A percentile compares a stretch with the other conserved stretches of the same genome.
These are phyloP conservation scores for Xanthoconium stramineum DNA, from an alignment of 768 basidiomycete species.

Conservation along the genomic window DNA sequence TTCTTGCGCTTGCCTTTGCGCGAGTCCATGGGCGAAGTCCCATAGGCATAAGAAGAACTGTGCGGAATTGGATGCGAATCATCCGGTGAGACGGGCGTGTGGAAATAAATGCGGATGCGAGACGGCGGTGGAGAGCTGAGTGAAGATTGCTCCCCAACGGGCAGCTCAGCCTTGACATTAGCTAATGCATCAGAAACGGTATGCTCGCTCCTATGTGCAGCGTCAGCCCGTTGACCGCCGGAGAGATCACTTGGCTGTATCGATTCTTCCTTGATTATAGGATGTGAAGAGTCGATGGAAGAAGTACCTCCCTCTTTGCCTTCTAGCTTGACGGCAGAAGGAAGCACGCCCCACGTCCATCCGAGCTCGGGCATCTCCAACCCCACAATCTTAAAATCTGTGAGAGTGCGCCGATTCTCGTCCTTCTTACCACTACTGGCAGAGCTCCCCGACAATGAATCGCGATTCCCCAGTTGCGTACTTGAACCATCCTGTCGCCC, in stretches of 20 bases:
- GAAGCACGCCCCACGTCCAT: slow-evolving; percentile 84
- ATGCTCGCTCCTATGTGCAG: slow-evolving; percentile 19
- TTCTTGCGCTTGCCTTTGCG: slow-evolving; percentile 88
- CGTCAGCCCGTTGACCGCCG: slow-evolving; percentile 19
- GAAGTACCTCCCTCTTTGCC: slow-evolving; percentile 34
- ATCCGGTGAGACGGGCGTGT: slow-evolving; percentile 81
- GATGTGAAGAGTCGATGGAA: slow-evolving; percentile 32
- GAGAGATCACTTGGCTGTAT: slow-evolving; percentile 21
- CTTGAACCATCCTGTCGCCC: slow-evolving; percentile 36
- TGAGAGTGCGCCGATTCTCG: slow-evolving; percentile 87
- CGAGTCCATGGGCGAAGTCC: slow-evolving; percentile 49
- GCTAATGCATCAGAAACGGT: slow-evolving; percentile 26
- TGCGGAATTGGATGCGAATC: slow-evolving; percentile 74
- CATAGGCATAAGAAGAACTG: slow-evolving; percentile 41
- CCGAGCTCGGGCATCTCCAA: slow-evolving; percentile 76
- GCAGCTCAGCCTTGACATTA: slow-evolving; percentile 31
- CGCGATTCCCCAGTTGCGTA: slow-evolving; percentile 44
- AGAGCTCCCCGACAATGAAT: slow-evolving; percentile 45
- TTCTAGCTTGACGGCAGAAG: slow-evolving; percentile 36
- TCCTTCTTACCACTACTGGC: slow-evolving; percentile 71
- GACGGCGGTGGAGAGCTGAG: slow-evolving; percentile 58
- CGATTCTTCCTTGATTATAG: slow-evolving; percentile 32
- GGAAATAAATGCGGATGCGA: slow-evolving; percentile 88
- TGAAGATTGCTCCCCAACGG: slow-evolving; percentile 26
- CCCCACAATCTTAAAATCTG: slow-evolving; percentile 96